Evolutionary conservation across 257 asterid species (phyloP).

Genomic region (Lycium barbarum): DNA sequence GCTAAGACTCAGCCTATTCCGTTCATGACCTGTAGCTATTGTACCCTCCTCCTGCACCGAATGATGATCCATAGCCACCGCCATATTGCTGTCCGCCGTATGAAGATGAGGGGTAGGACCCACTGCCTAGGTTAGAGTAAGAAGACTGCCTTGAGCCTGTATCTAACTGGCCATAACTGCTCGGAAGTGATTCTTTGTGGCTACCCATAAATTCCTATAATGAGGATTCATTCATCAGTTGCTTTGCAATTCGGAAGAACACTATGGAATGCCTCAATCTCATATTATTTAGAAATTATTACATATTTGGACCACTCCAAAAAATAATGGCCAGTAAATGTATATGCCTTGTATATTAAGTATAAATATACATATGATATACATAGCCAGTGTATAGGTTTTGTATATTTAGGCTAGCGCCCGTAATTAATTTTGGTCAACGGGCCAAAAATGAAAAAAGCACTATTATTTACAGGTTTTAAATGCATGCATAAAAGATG

Average conservation of each 20-base stretch:
- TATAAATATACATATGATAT: too few relatives aligned
- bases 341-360: too few relatives aligned
- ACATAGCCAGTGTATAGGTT: too few relatives aligned
- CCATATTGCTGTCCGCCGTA: constrained; percentile 57
- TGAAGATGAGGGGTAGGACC: constrained; percentile 59
- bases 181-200: constrained; percentile 33
- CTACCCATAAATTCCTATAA: constrained; percentile 29
- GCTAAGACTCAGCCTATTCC: neutral
- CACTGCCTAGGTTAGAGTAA: constrained; percentile 58
- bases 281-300: too few relatives aligned
- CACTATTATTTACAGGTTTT: neutral
- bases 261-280: neutral
- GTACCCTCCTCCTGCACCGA: constrained; percentile 72
- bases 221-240: constrained; percentile 24
- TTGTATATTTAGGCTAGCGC: too few relatives aligned
- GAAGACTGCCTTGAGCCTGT: constrained; percentile 54
- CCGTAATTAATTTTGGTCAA: too few relatives aligned
- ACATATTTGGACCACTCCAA: too few relatives aligned
- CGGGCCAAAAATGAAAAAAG: too few relatives aligned
- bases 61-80: constrained; percentile 69
- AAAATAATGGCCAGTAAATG: too few relatives aligned
- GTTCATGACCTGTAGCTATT: constrained; percentile 60
- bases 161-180: constrained; percentile 36
- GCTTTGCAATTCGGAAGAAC: neutral
- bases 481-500: neutral